Evolutionary conservation across 139 green algal species (phyloP), one percentile per base, ranked within the genome.

Genomic region (Closterium sp.): DNA sequence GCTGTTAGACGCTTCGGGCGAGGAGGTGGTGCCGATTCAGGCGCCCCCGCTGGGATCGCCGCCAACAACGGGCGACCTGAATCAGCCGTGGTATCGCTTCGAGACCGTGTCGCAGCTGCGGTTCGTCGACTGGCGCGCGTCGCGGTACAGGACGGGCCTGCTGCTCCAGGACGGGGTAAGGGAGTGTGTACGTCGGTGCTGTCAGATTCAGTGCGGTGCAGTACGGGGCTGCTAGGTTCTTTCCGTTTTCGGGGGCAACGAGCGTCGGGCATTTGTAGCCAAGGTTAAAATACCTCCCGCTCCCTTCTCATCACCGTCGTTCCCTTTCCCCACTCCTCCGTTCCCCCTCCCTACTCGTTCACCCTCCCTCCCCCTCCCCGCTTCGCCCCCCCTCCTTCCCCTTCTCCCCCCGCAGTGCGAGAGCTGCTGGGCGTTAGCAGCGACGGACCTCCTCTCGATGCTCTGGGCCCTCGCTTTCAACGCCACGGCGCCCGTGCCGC

Each of bases 401-500:
- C 7, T 62, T 62, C 42, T 6, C 62, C 17, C 17, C 11, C 85
- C 32, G 10, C 95, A 97, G 95, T 99, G 98, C 94, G 97, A 97
- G 13, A 97, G 94, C 2, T 99, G 98, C 96, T 99, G 98, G 98
- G 97, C 97, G 6, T 98, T 99, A 92, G 97, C 96, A 13, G 96
- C 98, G 11, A 98, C 96, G 4, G 98, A 98, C 88, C 91, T 95
- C 11, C 95, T 99, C 4, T 97, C 99, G 95, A 98, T 98, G 87
- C 95, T 97, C 92, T 98, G 97, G 91, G 95, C 95, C 31, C 97
- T 99, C 88, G 62, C 85, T 24, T 29, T 17, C 10, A 31, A 30
- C 85, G 28, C 85, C n/a, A 30, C 85, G 21, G 28, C 28, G 85
- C 85, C 85, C n/a, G 85, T 31, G 13, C 28, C 28, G 85, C 85